phyloP scores from a whole-genome alignment of 73 alveolate genomes.

The Symbiodinium pilosum region DNA sequence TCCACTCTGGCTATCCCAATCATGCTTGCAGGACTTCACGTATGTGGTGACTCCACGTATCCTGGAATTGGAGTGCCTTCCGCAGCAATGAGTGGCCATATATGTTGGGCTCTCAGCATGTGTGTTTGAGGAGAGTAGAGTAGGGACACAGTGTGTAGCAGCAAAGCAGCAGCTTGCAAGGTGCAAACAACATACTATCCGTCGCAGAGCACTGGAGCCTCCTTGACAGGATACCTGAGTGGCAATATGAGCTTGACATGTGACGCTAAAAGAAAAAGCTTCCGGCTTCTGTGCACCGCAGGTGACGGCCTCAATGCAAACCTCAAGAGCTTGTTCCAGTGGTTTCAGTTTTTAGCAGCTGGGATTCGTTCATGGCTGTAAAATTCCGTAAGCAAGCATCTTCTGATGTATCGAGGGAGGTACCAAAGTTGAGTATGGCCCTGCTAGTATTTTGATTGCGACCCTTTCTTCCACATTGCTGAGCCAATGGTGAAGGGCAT shows the following conservation, averaged over 20 bases:
- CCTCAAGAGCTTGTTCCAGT: no score
- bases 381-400: no score
- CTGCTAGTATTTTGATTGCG: no score
- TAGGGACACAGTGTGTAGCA: no score
- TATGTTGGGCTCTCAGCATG: slow-evolving; percentile 2
- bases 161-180: no score
- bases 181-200: slow-evolving; percentile 92
- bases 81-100: slow-evolving; percentile 93
- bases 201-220: slow-evolving; percentile 67
- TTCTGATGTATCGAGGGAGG: no score
- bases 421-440: no score
- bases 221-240: slow-evolving; percentile 69
- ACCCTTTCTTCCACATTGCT: no score
- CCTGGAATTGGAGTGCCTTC: slow-evolving; percentile 94
- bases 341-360: no score
- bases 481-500: no score
- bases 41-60: slow-evolving; percentile 86
- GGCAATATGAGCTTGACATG: slow-evolving; percentile 91
- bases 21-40: slow-evolving; percentile 15
- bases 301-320: not conserved
- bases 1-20: not conserved
- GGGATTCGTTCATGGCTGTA: no score
- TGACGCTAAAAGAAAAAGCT: not conserved
- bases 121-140: not conserved
- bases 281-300: not conserved